A percentile compares a stretch with the other conserved stretches of the same genome.
Conservation (phyloP, 176 grass and related monocot genomes). For the Carex myosuroides region DNA sequence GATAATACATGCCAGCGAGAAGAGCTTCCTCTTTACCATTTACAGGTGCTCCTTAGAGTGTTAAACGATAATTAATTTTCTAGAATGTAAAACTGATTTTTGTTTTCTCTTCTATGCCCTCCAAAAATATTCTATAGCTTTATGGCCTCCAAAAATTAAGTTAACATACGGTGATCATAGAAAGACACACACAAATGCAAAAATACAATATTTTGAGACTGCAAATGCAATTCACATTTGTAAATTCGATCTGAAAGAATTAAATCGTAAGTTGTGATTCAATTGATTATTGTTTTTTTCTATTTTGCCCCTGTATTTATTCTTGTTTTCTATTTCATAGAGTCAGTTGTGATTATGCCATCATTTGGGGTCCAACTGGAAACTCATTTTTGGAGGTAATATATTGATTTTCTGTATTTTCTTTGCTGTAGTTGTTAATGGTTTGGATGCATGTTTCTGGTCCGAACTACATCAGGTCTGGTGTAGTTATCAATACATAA, state of each 20-base stretch:
- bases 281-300: not conserved
- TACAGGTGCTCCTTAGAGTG: not conserved
- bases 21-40: not conserved
- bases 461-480: not conserved
- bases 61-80: not conserved
- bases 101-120: not conserved
- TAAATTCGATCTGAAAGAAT: not conserved
- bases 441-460: not conserved
- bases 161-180: not conserved
- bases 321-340: slow-evolving; percentile 29
- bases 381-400: slow-evolving; percentile 62
- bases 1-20: not conserved
- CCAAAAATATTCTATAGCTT: not conserved
- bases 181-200: not conserved
- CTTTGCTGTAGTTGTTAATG: not conserved
- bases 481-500: not conserved
- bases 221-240: not conserved
- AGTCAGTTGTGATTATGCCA: slow-evolving; percentile 68
- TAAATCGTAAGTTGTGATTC: not conserved
- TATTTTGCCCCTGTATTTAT: not conserved
- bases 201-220: not conserved
- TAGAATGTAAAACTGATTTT: not conserved
- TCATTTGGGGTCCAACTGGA: slow-evolving; percentile 73
- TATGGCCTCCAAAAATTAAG: not conserved
- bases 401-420: slow-evolving; percentile 4